A percentile compares a stretch with the other conserved stretches of the same genome.
Conservation (phyloP, 257 asterid genomes). For the Solanum chiquidenum region DNA sequence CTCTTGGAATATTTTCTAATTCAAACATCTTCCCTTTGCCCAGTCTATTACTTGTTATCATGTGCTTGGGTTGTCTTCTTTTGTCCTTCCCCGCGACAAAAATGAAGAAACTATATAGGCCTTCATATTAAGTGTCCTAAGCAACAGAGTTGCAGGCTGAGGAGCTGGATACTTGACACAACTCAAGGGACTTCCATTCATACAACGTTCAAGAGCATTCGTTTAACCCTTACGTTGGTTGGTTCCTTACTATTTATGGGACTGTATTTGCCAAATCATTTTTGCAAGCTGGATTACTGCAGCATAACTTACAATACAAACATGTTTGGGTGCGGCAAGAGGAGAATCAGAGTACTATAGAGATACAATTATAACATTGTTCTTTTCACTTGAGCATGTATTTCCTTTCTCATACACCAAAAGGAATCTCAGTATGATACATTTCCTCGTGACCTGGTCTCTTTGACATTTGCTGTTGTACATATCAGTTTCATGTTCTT, state of each 20-base stretch:
- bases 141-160: neutral
- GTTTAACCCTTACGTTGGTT: neutral
- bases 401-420: neutral
- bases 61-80: neutral
- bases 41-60: neutral
- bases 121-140: neutral
- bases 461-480: neutral
- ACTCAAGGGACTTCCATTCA: neutral
- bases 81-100: neutral
- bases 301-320: neutral
- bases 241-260: neutral
- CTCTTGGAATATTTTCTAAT: neutral
- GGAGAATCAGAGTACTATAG: neutral
- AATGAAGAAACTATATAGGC: neutral
- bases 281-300: neutral
- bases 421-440: neutral
- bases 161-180: neutral
- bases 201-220: neutral
- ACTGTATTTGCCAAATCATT: neutral
- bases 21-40: neutral
- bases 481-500: neutral
- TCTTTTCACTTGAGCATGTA: neutral
- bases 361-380: neutral
- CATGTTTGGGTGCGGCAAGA: neutral
- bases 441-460: neutral